Percentiles rank a stretch among this genome's conserved stretches.
Evolutionary conservation across 1,139 yeast species (phyloP).

Genomic region (Pichia sp.): DNA sequence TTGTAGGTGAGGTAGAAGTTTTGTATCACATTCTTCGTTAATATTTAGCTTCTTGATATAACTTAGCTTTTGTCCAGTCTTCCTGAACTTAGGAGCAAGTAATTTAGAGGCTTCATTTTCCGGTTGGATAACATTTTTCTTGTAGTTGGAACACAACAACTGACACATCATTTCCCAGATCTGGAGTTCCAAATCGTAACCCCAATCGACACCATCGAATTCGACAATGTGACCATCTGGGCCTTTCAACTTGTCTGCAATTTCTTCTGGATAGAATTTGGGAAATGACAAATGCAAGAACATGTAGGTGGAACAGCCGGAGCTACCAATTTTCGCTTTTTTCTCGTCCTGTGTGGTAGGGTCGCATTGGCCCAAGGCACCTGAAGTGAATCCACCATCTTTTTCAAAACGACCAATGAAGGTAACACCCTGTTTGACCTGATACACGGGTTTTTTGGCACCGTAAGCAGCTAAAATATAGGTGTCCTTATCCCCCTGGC

Average conservation of each 20-base stretch:
- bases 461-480: conserved; percentile 62
- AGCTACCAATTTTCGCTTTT: conserved; percentile 22
- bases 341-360: conserved; percentile 35
- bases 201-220: conserved; percentile 29
- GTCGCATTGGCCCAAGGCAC: conserved; percentile 60
- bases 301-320: conserved; percentile 27
- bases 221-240: conserved; percentile 30
- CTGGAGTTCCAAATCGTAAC: conserved; percentile 36
- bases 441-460: conserved; percentile 47
- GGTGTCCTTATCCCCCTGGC: conserved; percentile 71
- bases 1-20: conserved; percentile 33
- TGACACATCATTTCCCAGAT: conserved; percentile 35
- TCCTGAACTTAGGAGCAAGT: conserved; percentile 18
- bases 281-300: conserved; percentile 68
- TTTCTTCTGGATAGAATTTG: conserved; percentile 51
- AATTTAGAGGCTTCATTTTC: conserved; percentile 18
- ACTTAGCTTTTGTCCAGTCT: conserved; percentile 30
- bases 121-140: conserved; percentile 11
- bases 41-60: conserved; percentile 27
- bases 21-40: conserved; percentile 27
- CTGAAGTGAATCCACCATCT: conserved; percentile 39
- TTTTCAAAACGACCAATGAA: conserved; percentile 52
- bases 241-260: conserved; percentile 41
- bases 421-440: conserved; percentile 39
- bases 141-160: conserved; percentile 33